Conservation (phyloP, 768 basidiomycete species). For the Amylocystis lapponica region DNA sequence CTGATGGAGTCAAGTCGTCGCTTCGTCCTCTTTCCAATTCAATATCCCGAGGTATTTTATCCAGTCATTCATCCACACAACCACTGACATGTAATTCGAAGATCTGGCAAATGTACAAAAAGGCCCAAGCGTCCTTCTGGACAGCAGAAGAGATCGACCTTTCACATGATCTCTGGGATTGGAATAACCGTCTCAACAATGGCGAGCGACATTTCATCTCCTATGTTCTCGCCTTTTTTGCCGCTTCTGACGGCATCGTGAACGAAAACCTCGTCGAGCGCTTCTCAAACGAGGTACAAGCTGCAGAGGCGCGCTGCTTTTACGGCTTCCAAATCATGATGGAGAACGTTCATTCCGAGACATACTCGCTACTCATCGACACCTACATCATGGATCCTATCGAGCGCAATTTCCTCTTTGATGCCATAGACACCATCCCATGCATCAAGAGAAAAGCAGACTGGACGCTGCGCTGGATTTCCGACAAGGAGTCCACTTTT, state of each 20-base stretch:
- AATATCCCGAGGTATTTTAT: conserved; percentile 76
- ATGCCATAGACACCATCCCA: conserved; percentile 91
- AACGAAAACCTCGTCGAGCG: conserved; percentile 95
- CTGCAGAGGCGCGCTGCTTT: conserved; percentile 90
- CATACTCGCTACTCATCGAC: conserved; percentile 93
- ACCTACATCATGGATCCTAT: conserved; percentile 83
- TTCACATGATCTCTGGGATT: conserved; percentile 79
- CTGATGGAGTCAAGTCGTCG: conserved; percentile 70
- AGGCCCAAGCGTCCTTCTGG: conserved; percentile 92
- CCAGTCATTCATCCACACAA: not conserved
- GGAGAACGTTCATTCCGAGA: conserved; percentile 96
- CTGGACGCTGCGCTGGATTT: conserved; percentile 93
- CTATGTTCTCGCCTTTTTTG: conserved; percentile 93
- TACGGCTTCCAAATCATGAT: conserved; percentile 99
- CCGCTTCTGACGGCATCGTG: conserved; percentile 93
- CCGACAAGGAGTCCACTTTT: conserved; percentile 73
- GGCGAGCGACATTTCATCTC: conserved; percentile 88
- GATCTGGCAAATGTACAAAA: conserved; percentile 97
- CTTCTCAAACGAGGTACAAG: conserved; percentile 89
- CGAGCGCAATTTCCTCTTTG: conserved; percentile 78
- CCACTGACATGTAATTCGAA: conserved; percentile 23
- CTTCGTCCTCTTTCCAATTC: conserved; percentile 92
- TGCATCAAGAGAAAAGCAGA: conserved; percentile 90
- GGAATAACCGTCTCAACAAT: conserved; percentile 74
- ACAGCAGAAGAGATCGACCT: conserved; percentile 91